Conservation (phyloP, 1,139 yeast genomes). For the Arxiozyma heterogenica region DNA sequence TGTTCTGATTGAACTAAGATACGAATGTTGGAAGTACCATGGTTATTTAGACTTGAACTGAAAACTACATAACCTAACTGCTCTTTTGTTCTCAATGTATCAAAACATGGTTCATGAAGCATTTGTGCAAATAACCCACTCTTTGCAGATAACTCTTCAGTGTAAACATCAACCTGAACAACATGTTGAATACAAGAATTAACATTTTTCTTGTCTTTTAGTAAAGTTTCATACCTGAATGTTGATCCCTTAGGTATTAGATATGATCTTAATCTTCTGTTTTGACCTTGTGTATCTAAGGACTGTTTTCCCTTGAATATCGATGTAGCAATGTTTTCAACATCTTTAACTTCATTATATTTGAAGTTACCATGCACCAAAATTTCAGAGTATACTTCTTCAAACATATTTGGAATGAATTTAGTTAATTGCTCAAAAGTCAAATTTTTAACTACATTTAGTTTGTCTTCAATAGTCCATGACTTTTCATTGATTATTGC, state of each 20-base stretch:
- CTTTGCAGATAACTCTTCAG: constrained; percentile 36
- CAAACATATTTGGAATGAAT: constrained; percentile 41
- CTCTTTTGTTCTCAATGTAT: constrained; percentile 83
- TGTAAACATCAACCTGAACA: constrained; percentile 53
- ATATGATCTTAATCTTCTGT: constrained; percentile 42
- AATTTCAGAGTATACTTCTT: constrained; percentile 48
- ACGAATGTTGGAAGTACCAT: constrained; percentile 71
- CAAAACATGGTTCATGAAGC: constrained; percentile 78
- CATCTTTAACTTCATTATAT: constrained; percentile 44
- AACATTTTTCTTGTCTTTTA: constrained; percentile 61
- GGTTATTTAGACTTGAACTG: constrained; percentile 57
- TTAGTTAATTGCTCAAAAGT: constrained; percentile 42
- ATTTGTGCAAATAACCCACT: constrained; percentile 64
- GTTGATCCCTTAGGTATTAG: constrained; percentile 38
- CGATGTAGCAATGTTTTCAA: constrained; percentile 18
- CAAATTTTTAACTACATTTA: constrained; percentile 42
- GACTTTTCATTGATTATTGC: constrained; percentile 61
- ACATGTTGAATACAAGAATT: constrained; percentile 81
- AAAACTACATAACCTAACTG: constrained; percentile 88
- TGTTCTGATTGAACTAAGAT: constrained; percentile 83
- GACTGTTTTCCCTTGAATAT: constrained; percentile 22
- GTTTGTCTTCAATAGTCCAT: constrained; percentile 56
- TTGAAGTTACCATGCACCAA: constrained; percentile 73
- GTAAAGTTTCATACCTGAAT: constrained; percentile 42
- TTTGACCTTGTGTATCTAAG: constrained; percentile 30